A percentile compares a stretch with the other conserved stretches of the same genome.
Conservation (phyloP, 225 moss, liverwort and hornwort genomes). For the Straminergon stramineum region DNA sequence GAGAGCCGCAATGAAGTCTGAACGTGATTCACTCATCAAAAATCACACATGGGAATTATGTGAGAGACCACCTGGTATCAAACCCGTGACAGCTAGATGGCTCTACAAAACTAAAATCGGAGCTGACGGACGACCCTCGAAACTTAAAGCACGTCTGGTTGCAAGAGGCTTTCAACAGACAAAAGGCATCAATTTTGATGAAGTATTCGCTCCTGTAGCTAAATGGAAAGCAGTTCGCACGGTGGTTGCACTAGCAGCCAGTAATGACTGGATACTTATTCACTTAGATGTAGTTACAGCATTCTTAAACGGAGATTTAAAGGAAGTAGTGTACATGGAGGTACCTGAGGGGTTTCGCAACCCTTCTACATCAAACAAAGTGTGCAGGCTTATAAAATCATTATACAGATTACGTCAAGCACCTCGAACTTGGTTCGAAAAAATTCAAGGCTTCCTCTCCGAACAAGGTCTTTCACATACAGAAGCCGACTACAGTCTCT, state of each 20-base stretch:
- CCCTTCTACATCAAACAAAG: fast-evolving
- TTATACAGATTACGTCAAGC: fast-evolving
- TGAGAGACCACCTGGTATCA: too few species aligned
- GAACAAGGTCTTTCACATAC: fast-evolving
- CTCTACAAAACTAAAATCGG: too few species aligned
- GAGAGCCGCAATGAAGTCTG: too few species aligned
- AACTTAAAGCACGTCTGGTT: too few species aligned
- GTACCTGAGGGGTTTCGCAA: fast-evolving
- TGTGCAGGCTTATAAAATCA: fast-evolving
- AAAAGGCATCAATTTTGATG: too few species aligned
- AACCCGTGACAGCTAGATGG: too few species aligned
- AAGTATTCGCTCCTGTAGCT: fast-evolving
- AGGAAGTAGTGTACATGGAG: not conserved
- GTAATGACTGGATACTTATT: fast-evolving
- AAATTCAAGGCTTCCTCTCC: fast-evolving
- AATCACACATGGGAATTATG: too few species aligned
- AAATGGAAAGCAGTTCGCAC: not conserved
- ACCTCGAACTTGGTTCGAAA: fast-evolving
- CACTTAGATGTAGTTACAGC: fast-evolving
- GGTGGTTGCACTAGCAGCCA: fast-evolving
- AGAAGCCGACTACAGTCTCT: fast-evolving
- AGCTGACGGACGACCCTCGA: fast-evolving
- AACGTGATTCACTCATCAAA: too few species aligned
- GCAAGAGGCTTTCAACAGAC: too few species aligned
- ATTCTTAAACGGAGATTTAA: fast-evolving